Percentiles rank a stretch among this genome's conserved stretches.
Evolutionary conservation across 2,329 filamentous ascomycete species (phyloP).

Genomic region (Dothidotthia symphoricarpi): DNA sequence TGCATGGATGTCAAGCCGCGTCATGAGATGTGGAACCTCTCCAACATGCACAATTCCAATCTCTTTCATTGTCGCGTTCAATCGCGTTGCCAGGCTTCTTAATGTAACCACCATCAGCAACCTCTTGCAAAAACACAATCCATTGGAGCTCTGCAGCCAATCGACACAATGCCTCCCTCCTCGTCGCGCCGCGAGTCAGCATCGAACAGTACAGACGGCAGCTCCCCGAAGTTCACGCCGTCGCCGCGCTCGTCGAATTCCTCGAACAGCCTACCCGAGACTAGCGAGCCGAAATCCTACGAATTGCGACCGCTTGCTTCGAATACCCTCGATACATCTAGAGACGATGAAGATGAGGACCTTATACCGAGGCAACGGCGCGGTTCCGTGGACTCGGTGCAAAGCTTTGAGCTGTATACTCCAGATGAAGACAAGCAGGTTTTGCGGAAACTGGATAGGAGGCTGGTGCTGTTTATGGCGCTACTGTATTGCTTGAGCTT

Average conservation of each 20-base stretch:
- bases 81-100: too few species aligned
- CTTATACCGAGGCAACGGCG: slow-evolving; percentile 21
- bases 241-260: slow-evolving; percentile 21
- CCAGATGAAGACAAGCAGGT: slow-evolving; percentile 71
- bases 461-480: slow-evolving; percentile 76
- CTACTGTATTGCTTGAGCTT: slow-evolving; percentile 83
- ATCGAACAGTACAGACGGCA: slow-evolving; percentile 23
- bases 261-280: slow-evolving; percentile 9
- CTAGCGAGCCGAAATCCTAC: slow-evolving; percentile 21
- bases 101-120: too few species aligned
- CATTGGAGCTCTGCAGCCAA: too few species aligned
- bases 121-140: too few species aligned
- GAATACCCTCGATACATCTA: slow-evolving; percentile 9
- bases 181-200: slow-evolving; percentile 14
- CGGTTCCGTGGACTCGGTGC: slow-evolving; percentile 25
- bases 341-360: slow-evolving; percentile 27
- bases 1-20: slow-evolving; percentile 13
- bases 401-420: slow-evolving; percentile 56
- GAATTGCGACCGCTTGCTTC: slow-evolving; percentile 24
- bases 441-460: slow-evolving; percentile 71
- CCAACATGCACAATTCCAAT: too few species aligned
- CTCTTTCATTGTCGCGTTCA: too few species aligned
- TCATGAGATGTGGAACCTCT: too few species aligned
- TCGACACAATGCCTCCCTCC: slow-evolving; percentile 11
- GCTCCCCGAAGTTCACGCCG: slow-evolving; percentile 22